Conservation (phyloP, 177 flowering plant species). For the Vitis hybrid region DNA sequence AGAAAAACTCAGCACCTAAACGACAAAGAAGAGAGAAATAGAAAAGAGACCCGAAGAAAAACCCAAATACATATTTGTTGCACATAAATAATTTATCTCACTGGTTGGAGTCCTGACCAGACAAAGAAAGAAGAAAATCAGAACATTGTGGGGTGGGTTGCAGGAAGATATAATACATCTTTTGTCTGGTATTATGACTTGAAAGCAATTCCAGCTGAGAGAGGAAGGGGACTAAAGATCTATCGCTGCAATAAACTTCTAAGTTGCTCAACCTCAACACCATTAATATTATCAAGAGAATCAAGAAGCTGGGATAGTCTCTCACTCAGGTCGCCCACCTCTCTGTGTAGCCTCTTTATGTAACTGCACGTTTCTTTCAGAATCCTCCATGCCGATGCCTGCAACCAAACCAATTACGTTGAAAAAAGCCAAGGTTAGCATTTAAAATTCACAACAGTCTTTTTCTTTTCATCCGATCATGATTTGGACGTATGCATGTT, state of each 20-base stretch:
- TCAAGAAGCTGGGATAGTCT: constrained; percentile 24
- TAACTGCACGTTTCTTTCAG: constrained; percentile 37
- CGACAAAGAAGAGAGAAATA: not conserved
- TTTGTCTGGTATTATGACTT: not conserved
- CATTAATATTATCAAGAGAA: constrained; percentile 17
- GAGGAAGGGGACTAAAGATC: no score
- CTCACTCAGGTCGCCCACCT: constrained; percentile 35
- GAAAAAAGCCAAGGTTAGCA: no score
- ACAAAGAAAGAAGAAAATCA: not conserved
- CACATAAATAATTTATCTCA: not conserved
- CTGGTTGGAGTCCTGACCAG: not conserved
- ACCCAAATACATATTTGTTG: not conserved
- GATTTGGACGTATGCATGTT: no score
- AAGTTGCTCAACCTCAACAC: constrained; percentile 17
- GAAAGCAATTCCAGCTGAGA: not conserved
- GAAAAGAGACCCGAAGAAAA: not conserved
- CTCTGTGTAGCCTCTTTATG: constrained; percentile 29
- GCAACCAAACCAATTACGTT: not conserved
- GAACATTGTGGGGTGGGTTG: not conserved
- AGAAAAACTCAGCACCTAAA: not conserved
- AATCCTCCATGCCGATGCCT: constrained; percentile 20
- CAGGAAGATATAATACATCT: not conserved
- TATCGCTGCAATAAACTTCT: constrained; percentile 19
- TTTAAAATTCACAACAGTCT: no score
- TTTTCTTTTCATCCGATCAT: no score